These are phyloP conservation scores for Alloteropsis angusta DNA, from an alignment of 202 grass and related monocot genomes.

Conservation along the genomic window DNA sequence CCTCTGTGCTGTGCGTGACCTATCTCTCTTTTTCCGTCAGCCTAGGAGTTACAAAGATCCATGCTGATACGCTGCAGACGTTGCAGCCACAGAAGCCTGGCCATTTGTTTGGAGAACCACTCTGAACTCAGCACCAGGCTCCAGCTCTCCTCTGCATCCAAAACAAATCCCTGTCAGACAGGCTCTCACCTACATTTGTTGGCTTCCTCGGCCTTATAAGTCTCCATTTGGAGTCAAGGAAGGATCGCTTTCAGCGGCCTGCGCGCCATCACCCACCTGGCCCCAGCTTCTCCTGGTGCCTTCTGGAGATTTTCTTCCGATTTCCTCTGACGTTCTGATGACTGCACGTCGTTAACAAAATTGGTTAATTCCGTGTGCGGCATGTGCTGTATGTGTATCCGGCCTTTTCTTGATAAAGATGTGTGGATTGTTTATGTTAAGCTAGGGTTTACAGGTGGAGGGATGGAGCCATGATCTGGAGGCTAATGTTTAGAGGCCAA, in stretches of 20 bases:
- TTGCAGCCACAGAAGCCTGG: constrained; percentile 4
- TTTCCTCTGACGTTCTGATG: neutral
- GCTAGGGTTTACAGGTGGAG: neutral
- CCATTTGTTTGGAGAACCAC: neutral
- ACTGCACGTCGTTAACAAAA: neutral
- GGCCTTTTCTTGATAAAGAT: constrained; percentile 24
- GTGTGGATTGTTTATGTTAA: neutral
- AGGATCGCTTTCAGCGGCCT: constrained; percentile 26
- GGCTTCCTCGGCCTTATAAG: neutral
- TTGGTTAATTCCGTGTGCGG: neutral
- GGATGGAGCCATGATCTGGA: constrained; percentile 16
- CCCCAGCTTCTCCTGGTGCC: constrained; percentile 19
- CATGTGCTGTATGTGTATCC: neutral
- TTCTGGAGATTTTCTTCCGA: constrained; percentile 21
- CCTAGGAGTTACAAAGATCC: neutral
- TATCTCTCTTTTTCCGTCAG: neutral
- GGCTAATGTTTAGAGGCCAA: neutral
- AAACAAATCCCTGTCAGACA: neutral
- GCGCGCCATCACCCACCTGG: constrained; percentile 15
- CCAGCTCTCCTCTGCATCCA: constrained; percentile 6
- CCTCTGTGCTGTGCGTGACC: neutral
- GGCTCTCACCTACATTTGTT: constrained; percentile 10
- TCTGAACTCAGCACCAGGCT: neutral
- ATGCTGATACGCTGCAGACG: neutral
- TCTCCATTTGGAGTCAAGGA: neutral